Conservation (phyloP, 495 filamentous ascomycete species). For the Penicillium dipodomyicola region DNA sequence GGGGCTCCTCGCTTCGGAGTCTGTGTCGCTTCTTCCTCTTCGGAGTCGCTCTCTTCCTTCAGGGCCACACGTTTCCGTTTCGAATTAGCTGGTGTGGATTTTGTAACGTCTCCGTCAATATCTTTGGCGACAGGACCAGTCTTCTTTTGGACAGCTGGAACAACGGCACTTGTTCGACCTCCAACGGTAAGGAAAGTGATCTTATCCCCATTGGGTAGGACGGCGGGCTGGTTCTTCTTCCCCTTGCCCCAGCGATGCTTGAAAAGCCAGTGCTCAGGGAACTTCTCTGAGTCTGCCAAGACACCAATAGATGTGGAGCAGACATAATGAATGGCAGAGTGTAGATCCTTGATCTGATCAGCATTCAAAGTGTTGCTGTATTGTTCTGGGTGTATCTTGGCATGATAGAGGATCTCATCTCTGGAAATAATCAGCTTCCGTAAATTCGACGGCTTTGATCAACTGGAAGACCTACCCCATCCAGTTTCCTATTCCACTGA, state of each 20-base stretch:
- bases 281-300: constrained; percentile 75
- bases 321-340: constrained; percentile 72
- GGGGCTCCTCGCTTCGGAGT: constrained; percentile 25
- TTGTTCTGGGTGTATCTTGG: constrained; percentile 86
- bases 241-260: constrained; percentile 89
- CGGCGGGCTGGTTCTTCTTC: constrained; percentile 64
- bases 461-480: constrained; percentile 60
- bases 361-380: constrained; percentile 79
- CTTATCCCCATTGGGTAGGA: constrained; percentile 77
- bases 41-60: constrained; percentile 35
- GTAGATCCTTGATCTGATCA: constrained; percentile 66
- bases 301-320: constrained; percentile 75
- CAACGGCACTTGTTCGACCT: constrained; percentile 82
- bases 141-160: constrained; percentile 84
- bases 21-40: constrained; percentile 24
- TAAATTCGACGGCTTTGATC: neutral
- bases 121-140: constrained; percentile 50
- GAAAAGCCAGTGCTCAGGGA: constrained; percentile 91
- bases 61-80: constrained; percentile 39
- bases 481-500: constrained; percentile 96
- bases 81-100: constrained; percentile 21
- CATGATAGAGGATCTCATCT: constrained; percentile 87
- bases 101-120: constrained; percentile 24
- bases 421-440: constrained; percentile 33
- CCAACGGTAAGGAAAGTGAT: constrained; percentile 83